A percentile compares a stretch with the other conserved stretches of the same genome.
These are phyloP conservation scores for Acanthamoeba triangularis DNA, from an alignment of 208 protist species.

Conservation along the genomic window DNA sequence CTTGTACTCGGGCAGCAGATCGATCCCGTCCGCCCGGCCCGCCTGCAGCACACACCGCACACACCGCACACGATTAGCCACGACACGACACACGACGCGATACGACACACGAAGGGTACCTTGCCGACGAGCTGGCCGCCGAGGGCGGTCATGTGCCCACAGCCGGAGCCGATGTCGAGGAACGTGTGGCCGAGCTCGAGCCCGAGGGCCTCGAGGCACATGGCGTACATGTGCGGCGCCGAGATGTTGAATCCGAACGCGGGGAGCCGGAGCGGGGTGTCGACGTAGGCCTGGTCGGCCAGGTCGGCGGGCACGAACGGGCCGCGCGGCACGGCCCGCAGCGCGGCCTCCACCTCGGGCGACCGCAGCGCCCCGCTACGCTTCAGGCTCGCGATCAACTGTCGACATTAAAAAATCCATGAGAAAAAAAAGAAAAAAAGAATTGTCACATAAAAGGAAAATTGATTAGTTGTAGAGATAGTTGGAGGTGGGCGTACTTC, in stretches of 20 bases:
- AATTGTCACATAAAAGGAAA: background rate
- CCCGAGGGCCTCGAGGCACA: slow-evolving; percentile 30
- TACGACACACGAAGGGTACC: background rate
- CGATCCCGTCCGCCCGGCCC: slow-evolving; percentile 10
- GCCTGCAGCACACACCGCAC: background rate
- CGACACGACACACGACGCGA: background rate
- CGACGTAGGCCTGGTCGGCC: slow-evolving; percentile 36
- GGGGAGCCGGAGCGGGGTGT: background rate
- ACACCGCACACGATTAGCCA: background rate
- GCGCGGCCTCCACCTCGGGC: background rate
- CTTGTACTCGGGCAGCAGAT: slow-evolving; percentile 19
- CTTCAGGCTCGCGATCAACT: background rate
- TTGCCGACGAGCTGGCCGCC: slow-evolving; percentile 30
- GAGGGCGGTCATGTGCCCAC: slow-evolving; percentile 51
- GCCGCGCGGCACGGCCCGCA: background rate
- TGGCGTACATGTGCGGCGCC: slow-evolving; percentile 65
- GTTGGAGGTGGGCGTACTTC: background rate
- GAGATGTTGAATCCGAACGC: slow-evolving; percentile 18
- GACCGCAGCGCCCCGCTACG: slow-evolving; percentile 3
- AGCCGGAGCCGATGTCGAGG: slow-evolving; percentile 52
- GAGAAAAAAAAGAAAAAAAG: background rate
- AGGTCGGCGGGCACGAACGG: slow-evolving; percentile 18
- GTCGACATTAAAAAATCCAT: background rate
- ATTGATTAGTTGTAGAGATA: background rate
- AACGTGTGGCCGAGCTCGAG: slow-evolving; percentile 31